phyloP scores from a whole-genome alignment of 495 filamentous ascomycete genomes.

The Pyrenopolyporus hunteri region DNA sequence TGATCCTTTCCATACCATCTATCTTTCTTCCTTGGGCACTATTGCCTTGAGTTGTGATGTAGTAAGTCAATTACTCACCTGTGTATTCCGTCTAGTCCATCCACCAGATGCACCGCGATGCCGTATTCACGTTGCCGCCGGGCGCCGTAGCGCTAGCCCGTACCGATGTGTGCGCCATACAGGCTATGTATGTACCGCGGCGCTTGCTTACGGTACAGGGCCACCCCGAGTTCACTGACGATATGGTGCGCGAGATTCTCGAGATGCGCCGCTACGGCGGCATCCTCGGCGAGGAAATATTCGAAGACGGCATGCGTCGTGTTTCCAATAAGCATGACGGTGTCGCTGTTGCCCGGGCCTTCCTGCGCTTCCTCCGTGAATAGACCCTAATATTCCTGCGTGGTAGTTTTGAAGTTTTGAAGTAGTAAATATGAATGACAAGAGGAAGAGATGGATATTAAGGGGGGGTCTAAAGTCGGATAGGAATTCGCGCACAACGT shows the following conservation, averaged over 20 bases:
- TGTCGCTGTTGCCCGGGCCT: conserved; percentile 66
- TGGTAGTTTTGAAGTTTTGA: no score
- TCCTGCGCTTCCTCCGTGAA: conserved; percentile 77
- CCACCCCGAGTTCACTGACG: conserved; percentile 84
- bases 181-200: conserved; percentile 76
- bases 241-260: conserved; percentile 76
- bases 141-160: conserved; percentile 68
- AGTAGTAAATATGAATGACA: not conserved
- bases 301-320: conserved; percentile 68
- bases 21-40: not conserved
- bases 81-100: conserved; percentile 59
- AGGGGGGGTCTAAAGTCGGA: not conserved
- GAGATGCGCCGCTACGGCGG: conserved; percentile 62
- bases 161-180: conserved; percentile 71
- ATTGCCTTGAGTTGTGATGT: not conserved
- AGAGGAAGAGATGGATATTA: not conserved
- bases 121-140: conserved; percentile 68
- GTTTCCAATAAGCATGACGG: conserved; percentile 77
- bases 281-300: conserved; percentile 69
- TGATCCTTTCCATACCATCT: not conserved
- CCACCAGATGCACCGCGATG: conserved; percentile 90
- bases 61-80: not conserved
- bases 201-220: conserved; percentile 82
- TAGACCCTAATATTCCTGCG: no score
- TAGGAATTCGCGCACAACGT: not conserved